A percentile compares a stretch with the other conserved stretches of the same genome.
Conservation (phyloP, 2,329 filamentous ascomycete genomes). For the Pseudophaeomoniella oleicola region DNA sequence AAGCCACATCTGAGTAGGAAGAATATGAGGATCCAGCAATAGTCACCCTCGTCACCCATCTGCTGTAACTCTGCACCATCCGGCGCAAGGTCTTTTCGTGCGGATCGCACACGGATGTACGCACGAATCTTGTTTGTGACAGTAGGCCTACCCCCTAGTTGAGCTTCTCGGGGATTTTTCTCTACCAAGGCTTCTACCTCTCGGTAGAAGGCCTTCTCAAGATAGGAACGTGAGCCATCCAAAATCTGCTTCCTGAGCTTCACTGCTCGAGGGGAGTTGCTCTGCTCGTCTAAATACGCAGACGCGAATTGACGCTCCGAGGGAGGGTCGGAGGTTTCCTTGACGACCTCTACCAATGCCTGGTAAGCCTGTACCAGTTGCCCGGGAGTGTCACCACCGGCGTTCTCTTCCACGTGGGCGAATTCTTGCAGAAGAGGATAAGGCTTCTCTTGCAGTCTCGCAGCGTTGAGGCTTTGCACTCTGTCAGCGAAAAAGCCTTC, state of each 20-base stretch:
- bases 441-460: constrained; percentile 49
- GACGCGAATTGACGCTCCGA: constrained; percentile 62
- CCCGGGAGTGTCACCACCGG: constrained; percentile 54
- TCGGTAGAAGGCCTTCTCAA: constrained; percentile 68
- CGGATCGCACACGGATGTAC: constrained; percentile 69
- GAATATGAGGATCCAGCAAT: constrained; percentile 87
- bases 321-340: constrained; percentile 52
- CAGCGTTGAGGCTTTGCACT: constrained; percentile 62
- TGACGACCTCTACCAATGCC: constrained; percentile 64
- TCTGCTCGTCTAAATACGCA: constrained; percentile 62
- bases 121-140: constrained; percentile 82
- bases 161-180: constrained; percentile 77
- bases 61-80: constrained; percentile 70
- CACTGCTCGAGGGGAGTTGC: constrained; percentile 48
- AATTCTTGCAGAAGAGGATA: constrained; percentile 68
- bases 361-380: constrained; percentile 72
- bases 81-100: constrained; percentile 68
- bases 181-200: constrained; percentile 64
- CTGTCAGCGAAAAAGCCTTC: constrained; percentile 68
- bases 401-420: constrained; percentile 54
- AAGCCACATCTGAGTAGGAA: constrained; percentile 79
- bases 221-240: constrained; percentile 59
- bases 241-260: constrained; percentile 67
- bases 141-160: constrained; percentile 76
- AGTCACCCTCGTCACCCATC: constrained; percentile 53